Evolutionary conservation across 352 stramenopile species (phyloP).

Genomic region (Phytophthora sp.): DNA sequence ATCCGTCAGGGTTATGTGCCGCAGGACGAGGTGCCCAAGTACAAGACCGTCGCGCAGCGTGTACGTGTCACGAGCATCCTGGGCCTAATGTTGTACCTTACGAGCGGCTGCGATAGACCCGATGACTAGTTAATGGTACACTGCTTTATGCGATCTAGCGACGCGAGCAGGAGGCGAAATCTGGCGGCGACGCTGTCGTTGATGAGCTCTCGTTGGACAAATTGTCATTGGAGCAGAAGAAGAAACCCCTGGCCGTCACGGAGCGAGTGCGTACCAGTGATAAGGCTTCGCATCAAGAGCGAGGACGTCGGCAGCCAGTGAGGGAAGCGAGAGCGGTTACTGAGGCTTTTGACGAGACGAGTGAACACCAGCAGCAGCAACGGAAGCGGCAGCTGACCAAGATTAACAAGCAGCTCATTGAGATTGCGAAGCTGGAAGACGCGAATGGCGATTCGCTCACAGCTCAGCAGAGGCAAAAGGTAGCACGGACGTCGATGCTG

Average conservation of each 20-base stretch:
- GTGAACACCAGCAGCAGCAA: constrained; percentile 25
- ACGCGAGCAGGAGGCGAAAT: constrained; percentile 32
- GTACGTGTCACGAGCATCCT: constrained; percentile 37
- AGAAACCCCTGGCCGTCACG: constrained; percentile 2
- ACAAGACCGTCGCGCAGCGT: constrained; percentile 76
- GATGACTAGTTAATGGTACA: no score
- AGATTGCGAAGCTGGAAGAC: constrained; percentile 37
- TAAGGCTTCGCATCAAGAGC: constrained; percentile 1
- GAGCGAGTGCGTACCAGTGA: constrained; percentile 1
- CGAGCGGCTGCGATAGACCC: no score
- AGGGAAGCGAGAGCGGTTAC: neutral
- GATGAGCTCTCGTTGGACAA: constrained; percentile 39
- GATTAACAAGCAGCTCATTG: constrained; percentile 58
- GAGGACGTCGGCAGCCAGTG: neutral
- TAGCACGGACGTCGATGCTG: constrained; percentile 35
- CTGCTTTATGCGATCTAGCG: constrained; percentile 20
- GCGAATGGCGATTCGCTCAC: constrained; percentile 27
- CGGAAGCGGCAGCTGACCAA: constrained; percentile 60
- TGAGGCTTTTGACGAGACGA: neutral
- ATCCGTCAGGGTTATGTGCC: constrained; percentile 84
- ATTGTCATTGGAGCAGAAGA: constrained; percentile 42
- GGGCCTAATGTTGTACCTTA: neutral
- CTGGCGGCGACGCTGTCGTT: neutral
- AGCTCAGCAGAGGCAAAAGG: constrained; percentile 41
- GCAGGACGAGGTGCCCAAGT: constrained; percentile 83